A percentile compares a stretch with the other conserved stretches of the same genome.
Evolutionary conservation across 2,329 filamentous ascomycete genomes (phyloP).

Genomic region (Fonsecaea multimorphosa): DNA sequence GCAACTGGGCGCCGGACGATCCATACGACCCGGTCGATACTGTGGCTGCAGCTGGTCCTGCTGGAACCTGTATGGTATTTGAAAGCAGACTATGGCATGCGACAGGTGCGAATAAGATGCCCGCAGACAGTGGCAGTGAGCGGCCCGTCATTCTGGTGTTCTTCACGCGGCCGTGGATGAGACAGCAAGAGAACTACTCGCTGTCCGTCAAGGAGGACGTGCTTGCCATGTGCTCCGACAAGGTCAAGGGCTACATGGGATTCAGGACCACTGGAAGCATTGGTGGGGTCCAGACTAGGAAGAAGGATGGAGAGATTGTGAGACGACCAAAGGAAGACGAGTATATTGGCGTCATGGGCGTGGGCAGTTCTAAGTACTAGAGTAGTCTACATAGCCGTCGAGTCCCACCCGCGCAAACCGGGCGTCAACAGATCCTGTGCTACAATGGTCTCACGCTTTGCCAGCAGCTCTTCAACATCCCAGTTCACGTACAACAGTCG

Average conservation of each 20-base stretch:
- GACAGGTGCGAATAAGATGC: constrained; percentile 23
- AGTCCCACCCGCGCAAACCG: constrained; percentile 3
- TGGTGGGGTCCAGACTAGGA: constrained; percentile 16
- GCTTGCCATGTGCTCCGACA: constrained; percentile 16
- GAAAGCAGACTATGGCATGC: constrained; percentile 25
- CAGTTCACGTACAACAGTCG: constrained; percentile 13
- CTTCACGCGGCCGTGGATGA: constrained; percentile 21
- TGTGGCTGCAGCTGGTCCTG: constrained; percentile 11
- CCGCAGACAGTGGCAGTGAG: constrained; percentile 18
- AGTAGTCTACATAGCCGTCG: constrained; percentile 1
- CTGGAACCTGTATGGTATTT: constrained; percentile 23
- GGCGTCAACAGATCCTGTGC: constrained; percentile 3
- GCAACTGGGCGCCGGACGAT: constrained; percentile 20
- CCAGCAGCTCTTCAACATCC: constrained; percentile 11
- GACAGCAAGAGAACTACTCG: constrained; percentile 25
- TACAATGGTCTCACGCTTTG: constrained; percentile 7
- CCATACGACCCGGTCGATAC: constrained; percentile 13
- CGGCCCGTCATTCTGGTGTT: constrained; percentile 22
- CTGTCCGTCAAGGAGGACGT: constrained; percentile 22
- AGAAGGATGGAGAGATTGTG: constrained; percentile 22
- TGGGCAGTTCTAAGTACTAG: constrained; percentile 10
- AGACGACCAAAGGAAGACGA: constrained; percentile 16
- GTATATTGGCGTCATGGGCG: constrained; percentile 20
- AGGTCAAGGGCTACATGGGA: constrained; percentile 21
- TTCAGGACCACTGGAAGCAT: constrained; percentile 23